Evolutionary conservation across 345 rosid species (phyloP), one percentile per base, ranked within the genome.

Genomic region (Carallia brachiata): DNA sequence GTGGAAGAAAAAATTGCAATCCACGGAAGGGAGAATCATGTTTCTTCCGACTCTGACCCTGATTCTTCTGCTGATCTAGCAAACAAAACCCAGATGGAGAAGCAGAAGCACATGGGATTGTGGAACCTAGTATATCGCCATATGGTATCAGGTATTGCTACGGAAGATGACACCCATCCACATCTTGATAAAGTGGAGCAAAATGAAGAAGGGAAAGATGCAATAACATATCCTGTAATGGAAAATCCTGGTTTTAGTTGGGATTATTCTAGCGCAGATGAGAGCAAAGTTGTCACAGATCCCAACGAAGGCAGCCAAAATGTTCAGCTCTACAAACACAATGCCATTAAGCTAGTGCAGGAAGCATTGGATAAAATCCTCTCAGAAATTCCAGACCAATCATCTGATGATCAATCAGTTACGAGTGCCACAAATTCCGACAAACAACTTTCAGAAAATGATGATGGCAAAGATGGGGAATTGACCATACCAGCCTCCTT

Each of bases 321-420:
- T 72, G 63, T 58, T 73, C 85, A 79, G 73, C 75, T 77, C 7
- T 73, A 76, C 75, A 84, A 83, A 70, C 76, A 73, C 3, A 84
- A 84, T 70, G 96, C 92, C 40, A 73, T 92, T 74, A 85, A 84
- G 75, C 73, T 90, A 66, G 90, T 95, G 57, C 84, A 83, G 80
- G 92, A 87, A 84, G 97, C 97, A 16, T 85, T 95, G 34, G 91
- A 84, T 69, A 89, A 84, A 70, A 86, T 95, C 74, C 93, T 95
- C 36, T 81, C 85, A 68, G 96, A 90, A 72, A 87, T 84, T 47
- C 93, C 85, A 13, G 92, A 86, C 52, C 79, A 77, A 67, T 81
- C 86, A 31, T 78, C 84, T 16, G 85, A 87, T 72, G 86, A 83
- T 71, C 88, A 87, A 62, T 85, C 87, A 16, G 68, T 70, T n/a